Conservation (phyloP, 192 early-diverging fungal genomes). For the Funneliformis mosseae region DNA sequence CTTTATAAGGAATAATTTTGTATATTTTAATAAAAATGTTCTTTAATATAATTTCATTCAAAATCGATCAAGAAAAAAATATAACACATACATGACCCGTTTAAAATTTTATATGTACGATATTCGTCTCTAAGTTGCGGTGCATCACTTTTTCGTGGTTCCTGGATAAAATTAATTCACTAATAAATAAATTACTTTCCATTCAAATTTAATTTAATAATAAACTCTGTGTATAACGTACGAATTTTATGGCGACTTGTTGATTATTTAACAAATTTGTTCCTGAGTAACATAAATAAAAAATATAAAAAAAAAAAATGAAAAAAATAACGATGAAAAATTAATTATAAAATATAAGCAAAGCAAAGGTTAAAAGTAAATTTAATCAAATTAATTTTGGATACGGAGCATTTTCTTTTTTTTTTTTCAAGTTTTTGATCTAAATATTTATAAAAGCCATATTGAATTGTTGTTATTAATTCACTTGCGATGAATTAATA, state of each 20-base stretch:
- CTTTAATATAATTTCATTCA: neutral
- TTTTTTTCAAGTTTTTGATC: neutral
- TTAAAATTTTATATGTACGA: slow-evolving; percentile 92
- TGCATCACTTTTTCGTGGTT: slow-evolving; percentile 94
- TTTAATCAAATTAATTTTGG: neutral
- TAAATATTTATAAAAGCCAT: neutral
- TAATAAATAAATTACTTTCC: slow-evolving; percentile 19
- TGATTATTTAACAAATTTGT: slow-evolving; percentile 87
- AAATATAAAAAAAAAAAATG: neutral
- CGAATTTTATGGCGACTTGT: slow-evolving; percentile 96
- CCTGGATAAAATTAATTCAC: slow-evolving; percentile 35
- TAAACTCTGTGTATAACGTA: neutral
- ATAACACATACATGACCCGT: slow-evolving; percentile 55
- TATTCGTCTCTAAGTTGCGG: slow-evolving; percentile 97
- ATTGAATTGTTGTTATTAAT: neutral
- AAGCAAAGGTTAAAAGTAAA: too few species aligned
- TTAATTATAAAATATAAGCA: slow-evolving; percentile 33
- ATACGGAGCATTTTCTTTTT: neutral
- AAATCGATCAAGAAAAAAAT: neutral
- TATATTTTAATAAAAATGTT: slow-evolving; percentile 17
- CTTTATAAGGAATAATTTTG: slow-evolving; percentile 37
- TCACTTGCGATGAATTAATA: too few species aligned
- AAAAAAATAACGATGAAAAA: slow-evolving; percentile 10
- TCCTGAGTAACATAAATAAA: slow-evolving; percentile 49
- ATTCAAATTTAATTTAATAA: neutral